phyloP scores from a whole-genome alignment of 2,329 filamentous ascomycete species.

The Calonectria fujianensis region DNA sequence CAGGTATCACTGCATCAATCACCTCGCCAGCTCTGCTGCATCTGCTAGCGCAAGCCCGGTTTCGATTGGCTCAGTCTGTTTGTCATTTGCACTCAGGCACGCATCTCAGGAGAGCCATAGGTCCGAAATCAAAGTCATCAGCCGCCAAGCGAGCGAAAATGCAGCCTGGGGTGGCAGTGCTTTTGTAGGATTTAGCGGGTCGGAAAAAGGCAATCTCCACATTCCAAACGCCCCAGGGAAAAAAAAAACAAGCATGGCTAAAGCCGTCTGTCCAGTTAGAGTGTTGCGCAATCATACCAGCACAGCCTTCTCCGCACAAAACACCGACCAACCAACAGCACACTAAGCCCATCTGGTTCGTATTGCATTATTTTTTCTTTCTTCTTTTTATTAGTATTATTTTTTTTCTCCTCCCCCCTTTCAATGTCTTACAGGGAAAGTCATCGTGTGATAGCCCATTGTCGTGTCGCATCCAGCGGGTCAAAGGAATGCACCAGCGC shows the following conservation, averaged over 20 bases:
- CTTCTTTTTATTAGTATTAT: neutral
- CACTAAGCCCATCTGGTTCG: neutral
- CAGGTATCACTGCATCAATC: neutral
- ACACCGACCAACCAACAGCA: neutral
- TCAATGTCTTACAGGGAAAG: conserved; percentile 1
- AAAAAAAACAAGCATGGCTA: neutral
- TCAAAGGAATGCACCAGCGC: neutral
- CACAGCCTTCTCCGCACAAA: conserved; percentile 20
- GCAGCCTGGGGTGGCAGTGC: neutral
- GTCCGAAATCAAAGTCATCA: neutral
- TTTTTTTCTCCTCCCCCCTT: neutral
- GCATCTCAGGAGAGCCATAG: neutral
- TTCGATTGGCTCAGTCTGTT: neutral
- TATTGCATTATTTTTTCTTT: neutral
- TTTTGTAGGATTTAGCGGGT: neutral
- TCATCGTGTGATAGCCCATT: neutral
- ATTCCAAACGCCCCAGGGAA: neutral
- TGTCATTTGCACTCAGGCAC: neutral
- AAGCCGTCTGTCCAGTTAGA: neutral
- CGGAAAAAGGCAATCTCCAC: neutral
- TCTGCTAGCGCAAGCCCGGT: neutral
- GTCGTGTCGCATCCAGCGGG: neutral
- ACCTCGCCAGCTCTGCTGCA: neutral
- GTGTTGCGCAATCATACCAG: neutral
- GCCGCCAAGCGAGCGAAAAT: neutral